Percentiles rank a stretch among this genome's conserved stretches.
These are phyloP conservation scores for Gillenia trifoliata DNA, from an alignment of 306 rosid species.

Conservation along the genomic window DNA sequence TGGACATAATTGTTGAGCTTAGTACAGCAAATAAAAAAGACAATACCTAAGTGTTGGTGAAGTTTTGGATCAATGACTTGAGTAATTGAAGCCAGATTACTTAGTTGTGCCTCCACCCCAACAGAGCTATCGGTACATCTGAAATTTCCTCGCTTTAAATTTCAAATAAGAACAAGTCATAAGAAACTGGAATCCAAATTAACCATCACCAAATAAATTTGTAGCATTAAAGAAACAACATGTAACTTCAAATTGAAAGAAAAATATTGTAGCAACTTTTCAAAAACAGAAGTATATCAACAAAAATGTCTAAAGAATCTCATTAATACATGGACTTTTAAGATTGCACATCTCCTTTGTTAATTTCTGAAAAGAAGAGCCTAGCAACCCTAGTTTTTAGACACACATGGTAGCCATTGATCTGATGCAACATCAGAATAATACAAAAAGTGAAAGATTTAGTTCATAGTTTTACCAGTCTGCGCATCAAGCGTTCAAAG, in stretches of 20 bases:
- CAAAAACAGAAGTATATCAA: background rate
- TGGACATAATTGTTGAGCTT: background rate
- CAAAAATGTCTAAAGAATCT: background rate
- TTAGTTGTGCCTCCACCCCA: slow-evolving; percentile 86
- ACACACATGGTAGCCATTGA: background rate
- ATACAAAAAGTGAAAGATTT: background rate
- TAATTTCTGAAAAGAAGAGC: background rate
- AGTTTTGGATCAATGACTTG: slow-evolving; percentile 97
- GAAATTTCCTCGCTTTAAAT: slow-evolving; percentile 87
- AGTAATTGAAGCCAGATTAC: slow-evolving; percentile 79
- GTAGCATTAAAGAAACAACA: background rate
- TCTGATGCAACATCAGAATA: background rate
- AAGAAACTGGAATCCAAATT: slow-evolving; percentile 34
- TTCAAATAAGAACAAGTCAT: slow-evolving; percentile 30
- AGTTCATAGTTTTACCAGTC: slow-evolving; percentile 59
- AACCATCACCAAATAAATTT: slow-evolving; percentile 2
- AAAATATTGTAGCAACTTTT: background rate
- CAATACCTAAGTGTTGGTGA: slow-evolving; percentile 89
- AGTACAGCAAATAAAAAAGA: background rate
- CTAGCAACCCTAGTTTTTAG: background rate
- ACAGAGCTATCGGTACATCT: slow-evolving; percentile 82
- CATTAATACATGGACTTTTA: background rate
- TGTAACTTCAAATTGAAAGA: background rate
- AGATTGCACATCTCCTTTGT: background rate
- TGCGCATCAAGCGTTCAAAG: slow-evolving; percentile 97